phyloP scores from a whole-genome alignment of 2,329 filamentous ascomycete species.

The Endoconidiophora polonica region DNA sequence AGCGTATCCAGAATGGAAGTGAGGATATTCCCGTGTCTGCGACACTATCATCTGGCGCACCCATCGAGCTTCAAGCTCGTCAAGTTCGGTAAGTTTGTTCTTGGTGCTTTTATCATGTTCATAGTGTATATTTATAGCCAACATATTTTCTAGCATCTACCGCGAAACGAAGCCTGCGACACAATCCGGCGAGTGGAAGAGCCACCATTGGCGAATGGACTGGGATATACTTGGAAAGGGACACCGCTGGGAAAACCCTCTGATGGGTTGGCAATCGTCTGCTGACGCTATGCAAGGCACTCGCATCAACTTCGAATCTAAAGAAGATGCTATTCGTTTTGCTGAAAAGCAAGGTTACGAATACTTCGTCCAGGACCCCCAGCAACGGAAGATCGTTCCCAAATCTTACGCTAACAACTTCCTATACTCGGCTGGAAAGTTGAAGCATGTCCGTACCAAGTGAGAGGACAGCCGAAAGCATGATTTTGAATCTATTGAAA shows the following conservation, averaged over 20 bases:
- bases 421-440: conserved; percentile 63
- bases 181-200: conserved; percentile 78
- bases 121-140: neutral
- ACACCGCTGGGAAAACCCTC: conserved; percentile 91
- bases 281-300: conserved; percentile 92
- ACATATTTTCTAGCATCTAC: conserved; percentile 55
- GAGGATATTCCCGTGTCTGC: conserved; percentile 67
- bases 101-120: neutral
- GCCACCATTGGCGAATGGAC: conserved; percentile 88
- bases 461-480: conserved; percentile 25
- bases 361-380: conserved; percentile 96
- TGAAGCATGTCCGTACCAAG: conserved; percentile 76
- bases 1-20: conserved; percentile 76
- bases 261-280: conserved; percentile 98
- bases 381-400: conserved; percentile 65
- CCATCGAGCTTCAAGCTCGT: conserved; percentile 81
- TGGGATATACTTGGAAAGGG: conserved; percentile 90
- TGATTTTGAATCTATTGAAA: too few species aligned
- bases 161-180: conserved; percentile 85
- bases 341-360: conserved; percentile 99
- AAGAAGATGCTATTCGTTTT: conserved; percentile 88
- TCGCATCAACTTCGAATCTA: conserved; percentile 73
- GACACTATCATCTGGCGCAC: conserved; percentile 78
- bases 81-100: conserved; percentile 60
- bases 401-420: conserved; percentile 99